These are phyloP conservation scores for Rhodotorula sp. DNA, from an alignment of 1,284 basidiomycete genomes.

Conservation along the genomic window DNA sequence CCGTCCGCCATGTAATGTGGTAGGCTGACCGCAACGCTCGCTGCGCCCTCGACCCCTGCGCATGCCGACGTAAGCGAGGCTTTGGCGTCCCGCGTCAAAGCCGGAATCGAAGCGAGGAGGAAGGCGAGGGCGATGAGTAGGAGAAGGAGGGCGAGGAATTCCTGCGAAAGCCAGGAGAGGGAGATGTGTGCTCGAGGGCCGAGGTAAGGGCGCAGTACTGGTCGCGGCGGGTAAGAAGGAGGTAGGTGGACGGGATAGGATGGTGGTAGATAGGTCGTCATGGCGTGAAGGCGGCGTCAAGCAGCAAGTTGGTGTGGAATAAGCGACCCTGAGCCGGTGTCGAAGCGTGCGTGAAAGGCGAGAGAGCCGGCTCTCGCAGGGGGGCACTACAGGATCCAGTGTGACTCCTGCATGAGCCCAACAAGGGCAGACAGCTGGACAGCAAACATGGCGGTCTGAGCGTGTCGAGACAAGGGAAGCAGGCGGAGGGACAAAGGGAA, in stretches of 20 bases:
- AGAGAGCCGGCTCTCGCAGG: background rate
- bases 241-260: background rate
- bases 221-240: background rate
- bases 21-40: constrained; percentile 75
- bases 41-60: constrained; percentile 74
- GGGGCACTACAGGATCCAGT: background rate
- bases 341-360: background rate
- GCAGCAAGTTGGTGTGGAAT: background rate
- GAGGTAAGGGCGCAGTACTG: constrained; percentile 24
- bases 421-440: background rate
- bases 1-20: constrained; percentile 82
- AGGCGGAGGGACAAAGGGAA: background rate
- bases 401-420: too few species aligned
- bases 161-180: constrained; percentile 38
- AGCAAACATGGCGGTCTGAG: background rate
- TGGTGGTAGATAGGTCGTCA: background rate
- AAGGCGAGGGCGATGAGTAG: constrained; percentile 34
- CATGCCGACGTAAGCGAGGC: constrained; percentile 70
- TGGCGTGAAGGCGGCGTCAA: background rate
- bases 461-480: background rate
- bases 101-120: constrained; percentile 20
- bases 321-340: background rate
- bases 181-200: constrained; percentile 33
- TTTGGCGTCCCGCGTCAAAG: constrained; percentile 60
- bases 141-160: constrained; percentile 38